A percentile compares a stretch with the other conserved stretches of the same genome.
phyloP scores from a whole-genome alignment of 208 protist species.

The Acanthamoeba rhysodes region DNA sequence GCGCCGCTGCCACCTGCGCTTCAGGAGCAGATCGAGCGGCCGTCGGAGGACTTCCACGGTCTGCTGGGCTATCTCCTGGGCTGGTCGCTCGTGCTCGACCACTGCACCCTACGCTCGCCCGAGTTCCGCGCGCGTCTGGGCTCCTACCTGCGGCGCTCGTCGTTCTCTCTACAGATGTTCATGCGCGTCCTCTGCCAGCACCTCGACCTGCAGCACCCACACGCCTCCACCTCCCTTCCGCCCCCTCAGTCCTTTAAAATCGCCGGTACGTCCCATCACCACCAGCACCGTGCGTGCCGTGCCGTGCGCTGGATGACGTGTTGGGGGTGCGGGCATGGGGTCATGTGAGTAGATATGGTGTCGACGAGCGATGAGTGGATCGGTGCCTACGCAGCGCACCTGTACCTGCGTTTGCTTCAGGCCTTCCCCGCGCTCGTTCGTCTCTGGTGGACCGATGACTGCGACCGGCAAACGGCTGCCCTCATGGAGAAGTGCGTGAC shows the following conservation, averaged over 20 bases:
- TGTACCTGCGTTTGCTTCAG: slow-evolving; percentile 70
- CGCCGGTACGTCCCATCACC: neutral
- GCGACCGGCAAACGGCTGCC: slow-evolving; percentile 55
- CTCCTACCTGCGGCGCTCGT: slow-evolving; percentile 55
- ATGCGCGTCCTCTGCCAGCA: slow-evolving; percentile 65
- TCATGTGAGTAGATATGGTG: slow-evolving; percentile 30
- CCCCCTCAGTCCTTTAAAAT: slow-evolving; percentile 57
- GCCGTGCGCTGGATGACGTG: neutral
- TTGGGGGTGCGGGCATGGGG: neutral
- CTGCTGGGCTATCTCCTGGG: slow-evolving; percentile 70
- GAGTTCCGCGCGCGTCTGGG: slow-evolving; percentile 51
- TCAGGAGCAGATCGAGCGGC: slow-evolving; percentile 37
- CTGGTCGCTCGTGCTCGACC: slow-evolving; percentile 74
- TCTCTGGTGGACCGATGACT: slow-evolving; percentile 73
- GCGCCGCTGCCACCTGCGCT: slow-evolving; percentile 21
- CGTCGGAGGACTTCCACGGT: slow-evolving; percentile 43
- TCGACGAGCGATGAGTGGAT: slow-evolving; percentile 71
- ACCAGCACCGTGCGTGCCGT: neutral
- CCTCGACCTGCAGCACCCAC: slow-evolving; percentile 63
- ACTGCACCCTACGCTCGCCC: slow-evolving; percentile 52
- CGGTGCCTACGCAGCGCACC: slow-evolving; percentile 35
- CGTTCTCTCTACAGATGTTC: neutral
- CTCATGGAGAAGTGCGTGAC: slow-evolving; percentile 64
- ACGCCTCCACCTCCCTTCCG: neutral
- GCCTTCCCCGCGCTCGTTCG: slow-evolving; percentile 67